Percentiles rank a stretch among this genome's conserved stretches.
Conservation (phyloP, 2,329 filamentous ascomycete species). For the Ambrosiella xylebori region DNA sequence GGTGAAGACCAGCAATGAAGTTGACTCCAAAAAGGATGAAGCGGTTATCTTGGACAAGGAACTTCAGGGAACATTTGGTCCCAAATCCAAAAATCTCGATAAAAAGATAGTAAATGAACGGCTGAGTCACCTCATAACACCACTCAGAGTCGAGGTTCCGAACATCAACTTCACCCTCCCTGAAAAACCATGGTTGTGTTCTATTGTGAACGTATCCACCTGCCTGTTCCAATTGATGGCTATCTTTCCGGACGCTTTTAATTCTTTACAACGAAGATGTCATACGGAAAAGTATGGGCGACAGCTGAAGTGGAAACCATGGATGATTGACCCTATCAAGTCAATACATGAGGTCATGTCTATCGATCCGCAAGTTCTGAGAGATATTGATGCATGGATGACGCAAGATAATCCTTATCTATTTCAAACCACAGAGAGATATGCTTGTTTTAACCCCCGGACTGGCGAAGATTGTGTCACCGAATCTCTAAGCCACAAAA, state of each 20-base stretch:
- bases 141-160: conserved; percentile 19
- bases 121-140: conserved; percentile 16
- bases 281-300: background rate
- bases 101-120: conserved; percentile 18
- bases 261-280: background rate
- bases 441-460: no score
- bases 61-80: background rate
- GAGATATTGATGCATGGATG: background rate
- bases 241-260: background rate
- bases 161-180: conserved; percentile 17
- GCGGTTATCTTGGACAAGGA: background rate
- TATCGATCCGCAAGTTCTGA: background rate
- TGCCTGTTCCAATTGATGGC: background rate
- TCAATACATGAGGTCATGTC: background rate
- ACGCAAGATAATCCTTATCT: no score
- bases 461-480: no score
- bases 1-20: background rate
- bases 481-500: no score
- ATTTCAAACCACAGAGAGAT: no score
- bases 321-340: background rate
- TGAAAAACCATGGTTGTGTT: conserved; percentile 16
- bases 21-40: background rate
- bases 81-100: background rate
- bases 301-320: background rate
- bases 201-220: background rate